These are phyloP conservation scores for Triadica sebifera DNA, from an alignment of 345 rosid genomes.

Conservation along the genomic window DNA sequence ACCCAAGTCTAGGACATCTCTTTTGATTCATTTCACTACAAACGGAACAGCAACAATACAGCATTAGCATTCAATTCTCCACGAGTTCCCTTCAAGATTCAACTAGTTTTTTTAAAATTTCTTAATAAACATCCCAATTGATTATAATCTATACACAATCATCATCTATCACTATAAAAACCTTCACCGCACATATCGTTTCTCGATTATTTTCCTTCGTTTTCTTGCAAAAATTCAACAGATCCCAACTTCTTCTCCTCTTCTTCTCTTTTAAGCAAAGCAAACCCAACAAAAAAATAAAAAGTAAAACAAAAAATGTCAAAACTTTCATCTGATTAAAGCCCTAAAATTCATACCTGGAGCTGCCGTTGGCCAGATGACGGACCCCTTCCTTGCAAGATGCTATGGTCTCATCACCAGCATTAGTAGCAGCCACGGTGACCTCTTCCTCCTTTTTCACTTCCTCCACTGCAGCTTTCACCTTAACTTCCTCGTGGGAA, in stretches of 20 bases:
- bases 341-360: neutral
- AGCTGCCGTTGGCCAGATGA: neutral
- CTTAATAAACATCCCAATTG: neutral
- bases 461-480: conserved; percentile 15
- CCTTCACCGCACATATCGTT: neutral
- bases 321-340: neutral
- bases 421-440: neutral
- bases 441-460: conserved; percentile 8
- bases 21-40: neutral
- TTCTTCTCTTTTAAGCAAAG: neutral
- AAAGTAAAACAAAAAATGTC: neutral
- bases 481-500: conserved; percentile 24
- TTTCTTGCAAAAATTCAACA: neutral
- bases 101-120: neutral
- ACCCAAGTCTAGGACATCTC: neutral
- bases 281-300: neutral
- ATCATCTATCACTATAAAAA: neutral
- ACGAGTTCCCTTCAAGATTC: neutral
- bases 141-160: neutral
- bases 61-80: neutral
- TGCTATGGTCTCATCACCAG: neutral
- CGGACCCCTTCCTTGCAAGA: conserved; percentile 7
- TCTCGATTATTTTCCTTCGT: neutral
- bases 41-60: neutral
- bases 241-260: neutral